phyloP scores from a whole-genome alignment of 164 flowering plant genomes.

The Berberis vulgaris region DNA sequence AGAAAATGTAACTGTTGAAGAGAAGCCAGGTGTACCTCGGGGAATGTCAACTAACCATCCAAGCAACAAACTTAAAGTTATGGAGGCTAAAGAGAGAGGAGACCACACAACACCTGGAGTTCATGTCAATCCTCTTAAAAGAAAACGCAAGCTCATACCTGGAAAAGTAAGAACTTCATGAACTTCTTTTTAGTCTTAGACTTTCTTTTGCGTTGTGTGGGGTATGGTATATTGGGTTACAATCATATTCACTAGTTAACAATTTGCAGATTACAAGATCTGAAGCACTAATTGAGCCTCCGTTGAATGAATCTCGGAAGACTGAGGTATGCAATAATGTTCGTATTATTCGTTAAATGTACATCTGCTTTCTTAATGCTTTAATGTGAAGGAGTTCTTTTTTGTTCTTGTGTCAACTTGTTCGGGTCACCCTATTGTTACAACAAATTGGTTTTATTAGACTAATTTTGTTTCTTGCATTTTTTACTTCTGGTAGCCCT shows the following conservation, averaged over 20 bases:
- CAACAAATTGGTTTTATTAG: no score
- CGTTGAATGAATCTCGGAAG: conserved; percentile 19
- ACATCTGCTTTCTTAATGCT: no score
- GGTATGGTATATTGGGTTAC: background rate
- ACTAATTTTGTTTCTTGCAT: no score
- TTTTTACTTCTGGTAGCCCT: no score
- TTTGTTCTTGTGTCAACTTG: no score
- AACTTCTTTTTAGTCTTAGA: background rate
- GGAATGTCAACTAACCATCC: conserved; percentile 19
- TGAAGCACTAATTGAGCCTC: conserved; percentile 23
- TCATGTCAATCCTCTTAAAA: conserved; percentile 15
- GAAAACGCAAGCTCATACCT: conserved; percentile 25
- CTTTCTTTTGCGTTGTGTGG: background rate
- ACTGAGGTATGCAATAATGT: conserved; percentile 25
- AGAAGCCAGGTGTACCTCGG: conserved; percentile 23
- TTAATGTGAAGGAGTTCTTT: no score
- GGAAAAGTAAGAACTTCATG: conserved; percentile 30
- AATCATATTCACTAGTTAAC: conserved; percentile 4
- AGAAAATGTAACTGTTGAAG: conserved; percentile 22
- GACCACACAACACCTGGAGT: conserved; percentile 12
- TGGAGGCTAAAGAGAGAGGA: conserved; percentile 26
- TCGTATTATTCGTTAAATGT: no score
- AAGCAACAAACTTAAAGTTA: conserved; percentile 24
- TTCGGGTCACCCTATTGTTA: no score
- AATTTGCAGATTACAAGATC: conserved; percentile 14